Evolutionary conservation across 148 eudicot genomes (phyloP).

Genomic region (Camellia sinensis): DNA sequence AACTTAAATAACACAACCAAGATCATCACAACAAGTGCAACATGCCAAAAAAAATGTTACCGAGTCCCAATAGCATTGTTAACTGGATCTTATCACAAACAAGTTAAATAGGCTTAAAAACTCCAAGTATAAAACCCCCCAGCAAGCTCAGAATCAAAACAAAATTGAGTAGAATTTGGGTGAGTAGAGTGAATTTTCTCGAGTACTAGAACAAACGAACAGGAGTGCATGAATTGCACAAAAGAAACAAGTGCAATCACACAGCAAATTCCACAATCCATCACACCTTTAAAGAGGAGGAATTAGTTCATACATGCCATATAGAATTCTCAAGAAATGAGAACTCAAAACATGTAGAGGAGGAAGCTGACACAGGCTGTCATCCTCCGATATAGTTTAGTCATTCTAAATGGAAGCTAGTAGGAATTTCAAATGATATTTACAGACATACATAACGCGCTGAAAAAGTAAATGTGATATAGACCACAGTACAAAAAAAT

Average conservation of each 20-base stretch:
- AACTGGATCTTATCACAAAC: neutral
- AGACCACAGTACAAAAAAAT: neutral
- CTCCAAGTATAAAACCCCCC: neutral
- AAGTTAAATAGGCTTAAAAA: neutral
- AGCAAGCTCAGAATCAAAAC: neutral
- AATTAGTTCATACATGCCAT: neutral
- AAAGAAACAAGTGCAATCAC: neutral
- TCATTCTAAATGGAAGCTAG: neutral
- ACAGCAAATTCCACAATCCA: neutral
- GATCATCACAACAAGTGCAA: constrained; percentile 1
- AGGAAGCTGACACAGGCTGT: neutral
- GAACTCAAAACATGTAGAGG: neutral
- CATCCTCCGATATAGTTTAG: neutral
- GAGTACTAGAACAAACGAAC: neutral
- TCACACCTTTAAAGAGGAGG: neutral
- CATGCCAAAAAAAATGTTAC: neutral
- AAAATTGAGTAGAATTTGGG: neutral
- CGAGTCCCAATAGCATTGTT: neutral
- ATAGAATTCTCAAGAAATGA: neutral
- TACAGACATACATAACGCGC: neutral
- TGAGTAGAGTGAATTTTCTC: neutral
- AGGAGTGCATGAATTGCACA: neutral
- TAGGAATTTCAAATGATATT: neutral
- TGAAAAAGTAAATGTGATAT: neutral
- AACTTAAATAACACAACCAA: neutral